Percentiles rank a stretch among this genome's conserved stretches.
phyloP scores from a whole-genome alignment of 352 stramenopile species.

The Phytophthora citrophthora region DNA sequence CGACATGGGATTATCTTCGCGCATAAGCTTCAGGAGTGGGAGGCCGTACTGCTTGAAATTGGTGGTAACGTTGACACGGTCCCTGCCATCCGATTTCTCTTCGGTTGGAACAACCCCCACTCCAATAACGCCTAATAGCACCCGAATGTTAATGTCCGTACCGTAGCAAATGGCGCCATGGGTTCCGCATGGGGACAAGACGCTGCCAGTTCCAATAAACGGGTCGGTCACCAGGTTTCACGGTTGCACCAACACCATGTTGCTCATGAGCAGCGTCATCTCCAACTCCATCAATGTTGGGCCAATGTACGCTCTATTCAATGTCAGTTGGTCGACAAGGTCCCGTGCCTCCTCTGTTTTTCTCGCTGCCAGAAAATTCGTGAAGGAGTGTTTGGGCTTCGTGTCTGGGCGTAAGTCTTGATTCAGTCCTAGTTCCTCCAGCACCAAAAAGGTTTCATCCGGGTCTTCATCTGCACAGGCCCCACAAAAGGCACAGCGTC shows the following conservation, averaged over 20 bases:
- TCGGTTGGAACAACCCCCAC: constrained; percentile 25
- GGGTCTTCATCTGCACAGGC: constrained; percentile 76
- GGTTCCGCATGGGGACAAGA: constrained; percentile 94
- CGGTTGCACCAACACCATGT: constrained; percentile 76
- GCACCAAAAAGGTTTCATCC: constrained; percentile 73
- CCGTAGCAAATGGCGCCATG: constrained; percentile 94
- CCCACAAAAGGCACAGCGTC: constrained; percentile 70
- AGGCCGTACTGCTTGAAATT: constrained; percentile 95
- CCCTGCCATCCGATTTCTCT: constrained; percentile 12
- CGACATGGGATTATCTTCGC: constrained; percentile 89
- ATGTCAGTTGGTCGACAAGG: constrained; percentile 90
- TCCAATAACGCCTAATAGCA: constrained; percentile 88
- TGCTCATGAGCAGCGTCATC: constrained; percentile 96
- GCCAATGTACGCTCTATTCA: constrained; percentile 96
- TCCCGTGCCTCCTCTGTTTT: constrained; percentile 75
- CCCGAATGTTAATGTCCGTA: constrained; percentile 97
- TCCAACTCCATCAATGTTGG: constrained; percentile 98
- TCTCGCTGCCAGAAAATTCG: constrained; percentile 71
- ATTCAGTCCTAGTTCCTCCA: constrained; percentile 78
- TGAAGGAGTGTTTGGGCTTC: constrained; percentile 70
- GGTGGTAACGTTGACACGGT: constrained; percentile 78
- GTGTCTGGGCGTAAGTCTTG: constrained; percentile 39
- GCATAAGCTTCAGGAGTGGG: constrained; percentile 93
- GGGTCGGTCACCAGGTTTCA: constrained; percentile 94
- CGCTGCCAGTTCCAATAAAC: constrained; percentile 97